Conservation (phyloP, 164 flowering plant genomes). For the Euptelea pleiosperma region DNA sequence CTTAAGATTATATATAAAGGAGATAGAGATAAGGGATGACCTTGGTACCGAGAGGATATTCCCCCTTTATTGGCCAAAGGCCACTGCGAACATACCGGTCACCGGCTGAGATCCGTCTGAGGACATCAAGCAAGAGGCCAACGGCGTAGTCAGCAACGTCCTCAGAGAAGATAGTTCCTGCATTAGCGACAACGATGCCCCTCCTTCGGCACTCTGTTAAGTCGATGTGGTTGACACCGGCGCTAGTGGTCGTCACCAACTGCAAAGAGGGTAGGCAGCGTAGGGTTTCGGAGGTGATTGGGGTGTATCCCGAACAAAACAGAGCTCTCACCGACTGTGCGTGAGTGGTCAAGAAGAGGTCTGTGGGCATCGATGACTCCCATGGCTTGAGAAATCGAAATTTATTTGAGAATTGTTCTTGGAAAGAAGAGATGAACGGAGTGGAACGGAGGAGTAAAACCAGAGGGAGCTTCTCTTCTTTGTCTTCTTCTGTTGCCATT, state of each 20-base stretch:
- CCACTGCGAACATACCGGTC: slow-evolving; percentile 22
- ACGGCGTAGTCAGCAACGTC: slow-evolving; percentile 52
- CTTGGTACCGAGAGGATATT: slow-evolving; percentile 6
- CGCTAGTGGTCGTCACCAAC: slow-evolving; percentile 29
- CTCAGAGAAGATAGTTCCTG: slow-evolving; percentile 40
- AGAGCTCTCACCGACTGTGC: slow-evolving; percentile 28
- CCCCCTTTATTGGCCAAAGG: slow-evolving; percentile 12
- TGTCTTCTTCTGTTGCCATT: too few relatives aligned
- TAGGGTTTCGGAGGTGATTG: slow-evolving; percentile 28
- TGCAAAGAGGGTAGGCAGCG: slow-evolving; percentile 37
- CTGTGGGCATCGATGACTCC: slow-evolving; percentile 30
- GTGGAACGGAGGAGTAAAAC: slow-evolving; percentile 3
- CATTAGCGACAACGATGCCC: slow-evolving; percentile 42
- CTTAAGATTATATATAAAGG: too few relatives aligned
- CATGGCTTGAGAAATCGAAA: slow-evolving; percentile 30
- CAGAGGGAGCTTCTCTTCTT: background rate
- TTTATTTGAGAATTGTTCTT: slow-evolving; percentile 7
- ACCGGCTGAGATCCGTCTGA: slow-evolving; percentile 20
- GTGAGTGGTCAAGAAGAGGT: slow-evolving; percentile 28
- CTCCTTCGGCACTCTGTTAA: slow-evolving; percentile 40
- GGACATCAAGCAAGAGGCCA: slow-evolving; percentile 35
- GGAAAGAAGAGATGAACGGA: background rate
- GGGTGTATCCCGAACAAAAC: slow-evolving; percentile 12
- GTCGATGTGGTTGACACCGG: slow-evolving; percentile 50
- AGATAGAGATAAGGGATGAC: too few relatives aligned